phyloP scores from a whole-genome alignment of 768 basidiomycete species.

The Tricholoma bakamatsutake region DNA sequence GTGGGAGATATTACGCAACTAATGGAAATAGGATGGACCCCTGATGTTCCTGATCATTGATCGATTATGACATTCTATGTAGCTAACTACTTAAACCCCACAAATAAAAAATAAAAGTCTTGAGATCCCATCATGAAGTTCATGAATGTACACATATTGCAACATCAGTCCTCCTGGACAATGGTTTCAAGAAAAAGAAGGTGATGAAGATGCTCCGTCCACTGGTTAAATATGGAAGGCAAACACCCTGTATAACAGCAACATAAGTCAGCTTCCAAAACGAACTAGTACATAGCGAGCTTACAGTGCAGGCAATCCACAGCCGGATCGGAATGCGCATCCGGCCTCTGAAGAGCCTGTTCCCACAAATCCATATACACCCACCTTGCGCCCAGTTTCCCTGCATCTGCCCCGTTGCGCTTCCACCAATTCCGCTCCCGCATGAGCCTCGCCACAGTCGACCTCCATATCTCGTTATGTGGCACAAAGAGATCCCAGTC shows the following conservation, averaged over 20 bases:
- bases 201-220: slow-evolving; percentile 2
- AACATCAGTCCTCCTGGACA: not conserved
- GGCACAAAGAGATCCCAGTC: slow-evolving; percentile 24
- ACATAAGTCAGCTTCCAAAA: not conserved
- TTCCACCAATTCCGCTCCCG: slow-evolving; percentile 11
- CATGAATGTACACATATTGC: too few species aligned
- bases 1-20: too few species aligned
- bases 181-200: slow-evolving; percentile 1
- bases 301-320: slow-evolving; percentile 25
- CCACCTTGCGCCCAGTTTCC: slow-evolving; percentile 17
- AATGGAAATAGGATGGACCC: too few species aligned
- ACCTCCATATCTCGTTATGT: slow-evolving; percentile 19
- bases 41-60: too few species aligned
- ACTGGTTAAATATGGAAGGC: not conserved
- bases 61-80: too few species aligned
- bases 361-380: slow-evolving; percentile 24
- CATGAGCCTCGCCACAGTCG: slow-evolving; percentile 12
- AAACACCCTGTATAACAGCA: not conserved
- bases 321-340: slow-evolving; percentile 23
- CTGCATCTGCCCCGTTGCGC: slow-evolving; percentile 3
- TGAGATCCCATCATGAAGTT: too few species aligned
- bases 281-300: not conserved
- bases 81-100: too few species aligned
- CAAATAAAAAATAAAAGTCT: too few species aligned
- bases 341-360: slow-evolving; percentile 19